Evolutionary conservation across 1,284 basidiomycete genomes (phyloP).

Genomic region (Omphalotus olearius): DNA sequence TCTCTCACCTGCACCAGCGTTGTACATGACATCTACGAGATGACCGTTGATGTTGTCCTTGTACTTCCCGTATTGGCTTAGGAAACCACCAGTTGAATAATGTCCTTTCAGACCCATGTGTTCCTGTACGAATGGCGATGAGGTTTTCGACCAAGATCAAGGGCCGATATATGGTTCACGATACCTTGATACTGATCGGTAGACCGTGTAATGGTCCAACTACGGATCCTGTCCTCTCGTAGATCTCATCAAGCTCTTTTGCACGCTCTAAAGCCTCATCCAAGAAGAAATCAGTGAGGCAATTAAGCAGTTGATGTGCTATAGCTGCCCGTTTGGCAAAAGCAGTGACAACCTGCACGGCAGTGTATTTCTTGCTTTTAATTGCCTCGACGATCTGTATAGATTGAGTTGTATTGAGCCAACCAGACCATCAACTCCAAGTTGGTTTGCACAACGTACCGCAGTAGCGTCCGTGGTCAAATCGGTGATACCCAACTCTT

Average conservation of each 20-base stretch:
- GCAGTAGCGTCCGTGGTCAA: constrained; percentile 16
- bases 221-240: constrained; percentile 29
- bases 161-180: not conserved
- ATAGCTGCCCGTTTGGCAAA: constrained; percentile 26
- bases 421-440: not conserved
- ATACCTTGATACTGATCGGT: constrained; percentile 39
- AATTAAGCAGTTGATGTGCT: constrained; percentile 23
- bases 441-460: constrained; percentile 4
- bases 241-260: constrained; percentile 34
- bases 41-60: constrained; percentile 17
- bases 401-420: not conserved
- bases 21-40: constrained; percentile 22
- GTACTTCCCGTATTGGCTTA: too few species aligned
- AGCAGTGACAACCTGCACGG: constrained; percentile 23
- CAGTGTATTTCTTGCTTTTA: constrained; percentile 18
- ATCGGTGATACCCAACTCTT: constrained; percentile 19
- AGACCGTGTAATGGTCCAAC: constrained; percentile 44
- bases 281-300: constrained; percentile 23
- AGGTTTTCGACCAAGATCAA: not conserved
- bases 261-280: constrained; percentile 39
- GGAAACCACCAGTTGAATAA: constrained; percentile 40
- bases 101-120: constrained; percentile 31
- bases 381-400: constrained; percentile 17
- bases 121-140: constrained; percentile 27
- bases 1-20: constrained; percentile 30